These are phyloP conservation scores for Podospora fimiseda DNA, from an alignment of 495 filamentous ascomycete genomes.

Conservation along the genomic window DNA sequence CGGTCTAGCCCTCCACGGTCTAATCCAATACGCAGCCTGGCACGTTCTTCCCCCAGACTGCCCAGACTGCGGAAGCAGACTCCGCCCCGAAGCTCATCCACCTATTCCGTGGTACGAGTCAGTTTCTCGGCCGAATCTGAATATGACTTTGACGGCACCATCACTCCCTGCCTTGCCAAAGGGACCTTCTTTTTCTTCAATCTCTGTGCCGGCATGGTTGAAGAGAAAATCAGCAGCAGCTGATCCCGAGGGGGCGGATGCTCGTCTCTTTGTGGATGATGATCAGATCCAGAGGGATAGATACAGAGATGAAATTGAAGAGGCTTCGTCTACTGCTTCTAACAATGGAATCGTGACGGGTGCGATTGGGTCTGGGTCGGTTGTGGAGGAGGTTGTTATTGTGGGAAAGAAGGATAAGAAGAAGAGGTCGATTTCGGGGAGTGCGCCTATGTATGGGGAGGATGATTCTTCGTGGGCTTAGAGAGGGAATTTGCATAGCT, in stretches of 20 bases:
- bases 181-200: constrained; percentile 2
- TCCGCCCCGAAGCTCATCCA: constrained; percentile 29
- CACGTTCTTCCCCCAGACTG: constrained; percentile 33
- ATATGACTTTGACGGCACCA: constrained; percentile 9
- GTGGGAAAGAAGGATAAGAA: constrained; percentile 16
- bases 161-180: not conserved
- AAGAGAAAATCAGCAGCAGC: constrained; percentile 2
- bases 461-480: no score
- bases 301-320: constrained; percentile 21
- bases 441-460: not conserved
- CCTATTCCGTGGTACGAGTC: constrained; percentile 33
- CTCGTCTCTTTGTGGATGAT: constrained; percentile 26
- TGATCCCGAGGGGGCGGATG: constrained; percentile 12
- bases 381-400: constrained; percentile 16
- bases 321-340: not conserved
- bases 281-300: constrained; percentile 15
- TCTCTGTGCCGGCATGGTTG: constrained; percentile 27
- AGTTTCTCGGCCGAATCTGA: constrained; percentile 18
- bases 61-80: constrained; percentile 32
- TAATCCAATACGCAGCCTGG: constrained; percentile 33
- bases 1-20: constrained; percentile 31
- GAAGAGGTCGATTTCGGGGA: constrained; percentile 1
- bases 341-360: not conserved
- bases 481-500: no score
- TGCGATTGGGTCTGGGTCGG: constrained; percentile 3